Evolutionary conservation across 495 filamentous ascomycete species (phyloP), one percentile per base, ranked within the genome.

Genomic region (Neurospora pannonica): DNA sequence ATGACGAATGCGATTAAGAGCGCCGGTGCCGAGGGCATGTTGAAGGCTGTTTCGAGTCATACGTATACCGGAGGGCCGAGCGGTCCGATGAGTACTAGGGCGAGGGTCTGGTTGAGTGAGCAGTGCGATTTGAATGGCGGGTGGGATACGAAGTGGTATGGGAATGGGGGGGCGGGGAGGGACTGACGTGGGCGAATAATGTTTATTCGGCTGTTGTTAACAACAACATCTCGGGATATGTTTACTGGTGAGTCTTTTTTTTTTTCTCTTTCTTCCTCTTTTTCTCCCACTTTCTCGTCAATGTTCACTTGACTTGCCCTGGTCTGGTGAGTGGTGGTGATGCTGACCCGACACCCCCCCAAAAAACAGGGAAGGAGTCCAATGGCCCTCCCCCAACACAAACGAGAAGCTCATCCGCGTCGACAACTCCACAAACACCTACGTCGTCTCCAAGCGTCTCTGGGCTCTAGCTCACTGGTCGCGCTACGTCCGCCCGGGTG

Each of bases 141-240:
- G 19, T 87, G 84, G 82, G 83, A 79, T 31, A 84, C 85, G 15
- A 73, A 80, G 6, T 90, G 87, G 86, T 86, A 86, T 78, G 37
- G 73, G 15, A 76, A 42, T 67, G 86, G 87, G 71, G 84, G 81
- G 28, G 81, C 81, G 2, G 84, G 84, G 88, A 89, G 38, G 88
- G 88, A 1, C 75, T 88, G 42, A 86, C 86, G n/a, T 89, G 87
- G 87, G 88, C 87, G 8, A 87, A 85, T 75, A 84, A 85, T 73
- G 86, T 90, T 73, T 85, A 84, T 72, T 81, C 78, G 38, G 83
- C 83, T 38, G 77, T 90, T 15, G 81, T 82, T 9, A 80, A 74
- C 72, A 80, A 76, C 42, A 85, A 86, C 74, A 73, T 84, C 6
- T 86, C 83, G 40, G 88, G 82, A 6, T 87, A 85, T 75, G 75